phyloP scores from a whole-genome alignment of 371 early-diverging fungal genomes.

The Circinella umbellata region DNA sequence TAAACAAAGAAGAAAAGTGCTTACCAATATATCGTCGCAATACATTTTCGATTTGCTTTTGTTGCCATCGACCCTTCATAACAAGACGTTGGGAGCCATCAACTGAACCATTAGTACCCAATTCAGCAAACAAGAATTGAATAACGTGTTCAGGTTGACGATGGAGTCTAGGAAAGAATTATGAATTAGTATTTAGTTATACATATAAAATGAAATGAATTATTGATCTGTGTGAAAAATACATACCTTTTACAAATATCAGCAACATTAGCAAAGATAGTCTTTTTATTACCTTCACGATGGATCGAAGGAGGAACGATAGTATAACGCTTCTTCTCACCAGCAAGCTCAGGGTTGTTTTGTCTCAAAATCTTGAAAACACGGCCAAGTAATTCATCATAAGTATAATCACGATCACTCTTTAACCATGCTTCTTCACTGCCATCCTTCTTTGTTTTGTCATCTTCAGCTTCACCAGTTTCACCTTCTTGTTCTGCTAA shows the following conservation, averaged over 20 bases:
- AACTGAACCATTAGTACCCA: slow-evolving; percentile 98
- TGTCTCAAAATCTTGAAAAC: slow-evolving; percentile 91
- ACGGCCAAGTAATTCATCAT: slow-evolving; percentile 90
- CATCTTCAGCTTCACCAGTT: slow-evolving; percentile 71
- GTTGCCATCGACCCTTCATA: slow-evolving; percentile 99
- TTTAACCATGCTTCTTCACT: slow-evolving; percentile 40
- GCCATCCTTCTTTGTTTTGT: slow-evolving; percentile 50
- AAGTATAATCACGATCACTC: slow-evolving; percentile 94
- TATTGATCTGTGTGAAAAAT: not conserved
- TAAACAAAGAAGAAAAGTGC: not conserved
- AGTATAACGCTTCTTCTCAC: slow-evolving; percentile 91
- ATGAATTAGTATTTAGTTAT: not conserved
- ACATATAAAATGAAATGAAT: no score
- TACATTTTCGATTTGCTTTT: slow-evolving; percentile 99
- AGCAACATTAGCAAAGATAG: slow-evolving; percentile 93
- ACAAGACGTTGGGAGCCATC: slow-evolving; percentile 94
- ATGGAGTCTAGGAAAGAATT: slow-evolving; percentile 70
- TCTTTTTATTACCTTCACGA: slow-evolving; percentile 96
- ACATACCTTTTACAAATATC: slow-evolving; percentile 87
- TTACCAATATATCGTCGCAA: slow-evolving; percentile 96
- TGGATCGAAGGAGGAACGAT: slow-evolving; percentile 93
- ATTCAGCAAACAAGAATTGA: slow-evolving; percentile 97
- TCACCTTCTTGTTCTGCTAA: slow-evolving; percentile 75
- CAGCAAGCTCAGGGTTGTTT: slow-evolving; percentile 94
- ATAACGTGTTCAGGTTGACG: slow-evolving; percentile 97